Evolutionary conservation across 257 asterid genomes (phyloP), one percentile per base, ranked within the genome.

Genomic region (Vinca minor): DNA sequence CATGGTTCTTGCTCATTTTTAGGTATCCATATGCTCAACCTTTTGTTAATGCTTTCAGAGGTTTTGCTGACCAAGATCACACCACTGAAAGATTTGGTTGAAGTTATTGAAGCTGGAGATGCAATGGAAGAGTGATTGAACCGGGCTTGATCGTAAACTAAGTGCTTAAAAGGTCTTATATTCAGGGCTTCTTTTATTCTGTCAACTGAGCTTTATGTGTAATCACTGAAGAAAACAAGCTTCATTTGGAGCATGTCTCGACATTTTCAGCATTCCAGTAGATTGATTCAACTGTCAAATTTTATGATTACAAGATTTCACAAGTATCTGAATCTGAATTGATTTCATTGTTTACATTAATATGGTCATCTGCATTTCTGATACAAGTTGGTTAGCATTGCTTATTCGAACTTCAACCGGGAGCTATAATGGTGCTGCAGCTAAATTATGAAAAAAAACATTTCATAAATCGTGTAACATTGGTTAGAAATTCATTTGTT

Each of bases 31-130:
- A 13, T 34, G 39, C n/a, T n/a, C n/a, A n/a, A n/a, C 25, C 20
- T 35, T 55, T 50, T 39, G 13, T 38, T 62, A n/a, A 41, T 67
- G 53, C 53, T 63, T 73, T 77, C 75, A 93, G 97, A 93, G 84
- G 94, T 93, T 73, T 70, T 93, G 77, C 69, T 69, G 62, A 93
- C 88, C 5, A 93, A 84, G 80, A 84, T 93, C 73, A 89, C 98
- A 1, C 97, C 98, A 20, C 20, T 93, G 76, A 80, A 44, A 62
- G 92, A 89, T 71, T 23, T 69, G 73, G 94, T 85, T 32, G 84
- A 80, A 65, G 91, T 93, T 56, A 73, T 82, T 54, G 98, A 88
- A 78, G 91, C 79, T 13, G 96, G 94, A 73, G 97, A 89, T 39
- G 91, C 79, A 31, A 92, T 89, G 96, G 96, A 92, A 77, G 96